Evolutionary conservation across 495 filamentous ascomycete species (phyloP), one percentile per base, ranked within the genome.

Genomic region (Neurospora terricola): DNA sequence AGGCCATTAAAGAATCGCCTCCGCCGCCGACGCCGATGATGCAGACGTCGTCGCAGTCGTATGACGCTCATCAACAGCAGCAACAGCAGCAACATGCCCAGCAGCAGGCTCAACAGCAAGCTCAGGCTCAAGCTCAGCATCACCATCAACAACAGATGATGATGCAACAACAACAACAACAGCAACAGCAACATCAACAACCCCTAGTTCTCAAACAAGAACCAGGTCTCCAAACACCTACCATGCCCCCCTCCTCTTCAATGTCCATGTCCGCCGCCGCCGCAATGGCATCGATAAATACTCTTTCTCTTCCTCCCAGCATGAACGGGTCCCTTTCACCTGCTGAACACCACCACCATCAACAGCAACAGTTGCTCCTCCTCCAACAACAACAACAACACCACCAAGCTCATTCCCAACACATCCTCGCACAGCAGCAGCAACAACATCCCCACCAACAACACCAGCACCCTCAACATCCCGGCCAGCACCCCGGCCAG

Each of bases 1-100:
- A 84, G 62, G 83, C 78, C 10, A 78, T 85, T n/a, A 80, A 80
- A 38, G 81, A 82, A 7, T 79, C 80, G n/a, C 72, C 75, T 6
- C 76, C 77, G 16, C 71, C 75, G 30, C 70, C 73, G n/a, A 27
- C 69, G 16, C 38, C 43, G 38, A 34, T 66, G 54, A 66, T 66
- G 54, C 54, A 66, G 54, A 66, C 27, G 27, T 7, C 74, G 38
- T 21, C 9, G 21, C 69, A 72, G 12, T 30, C 69, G 21, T 62
- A 68, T 30, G 62, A 69, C 0, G 7, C 6, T 2, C 43, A 69
- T 43, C 62, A 70, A 37, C 69, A 37, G 36, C 36, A 37, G 6
- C 36, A 37, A 4, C 36, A 38, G 6, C 72, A 59, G 21, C 48
- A 69, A 14, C 73, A 70, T 10, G 18, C 21, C 9, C 71, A 70